Conservation (phyloP, 1,284 basidiomycete species). For the Ustilago hordei region DNA sequence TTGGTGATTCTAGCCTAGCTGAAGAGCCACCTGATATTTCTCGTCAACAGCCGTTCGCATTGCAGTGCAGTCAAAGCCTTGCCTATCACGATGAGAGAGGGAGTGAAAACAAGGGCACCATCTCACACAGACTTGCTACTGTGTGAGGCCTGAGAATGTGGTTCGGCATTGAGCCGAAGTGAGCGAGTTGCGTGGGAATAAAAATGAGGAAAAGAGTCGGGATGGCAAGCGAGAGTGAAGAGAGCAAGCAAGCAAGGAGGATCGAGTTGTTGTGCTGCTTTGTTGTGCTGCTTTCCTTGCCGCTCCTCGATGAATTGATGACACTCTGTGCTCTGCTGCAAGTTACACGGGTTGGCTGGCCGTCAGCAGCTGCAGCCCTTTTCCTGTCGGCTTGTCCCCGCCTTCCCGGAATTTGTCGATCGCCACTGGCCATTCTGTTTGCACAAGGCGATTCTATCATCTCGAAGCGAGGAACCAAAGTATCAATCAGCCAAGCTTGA, state of each 20-base stretch:
- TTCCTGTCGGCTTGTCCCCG: neutral
- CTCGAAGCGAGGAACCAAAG: neutral
- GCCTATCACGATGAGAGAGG: neutral
- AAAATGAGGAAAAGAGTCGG: neutral
- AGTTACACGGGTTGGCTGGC: neutral
- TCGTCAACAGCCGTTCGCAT: conserved; percentile 5
- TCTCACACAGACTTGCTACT: neutral
- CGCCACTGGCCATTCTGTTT: no score
- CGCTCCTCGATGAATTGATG: neutral
- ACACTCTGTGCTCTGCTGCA: neutral
- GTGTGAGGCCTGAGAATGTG: neutral
- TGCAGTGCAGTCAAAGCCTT: neutral
- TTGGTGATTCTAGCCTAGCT: neutral
- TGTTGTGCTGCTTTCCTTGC: neutral
- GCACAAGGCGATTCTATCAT: neutral
- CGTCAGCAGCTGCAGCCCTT: conserved; percentile 2
- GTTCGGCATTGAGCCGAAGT: conserved; percentile 7
- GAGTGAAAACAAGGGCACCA: neutral
- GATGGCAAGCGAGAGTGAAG: neutral
- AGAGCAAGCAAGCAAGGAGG: conserved; percentile 3
- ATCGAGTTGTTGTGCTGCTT: neutral
- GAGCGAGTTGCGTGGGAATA: neutral
- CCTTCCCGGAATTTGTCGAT: no score
- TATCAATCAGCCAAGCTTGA: neutral
- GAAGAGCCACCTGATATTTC: conserved; percentile 14